phyloP scores from a whole-genome alignment of 139 green algal genomes.

The Coccomyxa sp. region DNA sequence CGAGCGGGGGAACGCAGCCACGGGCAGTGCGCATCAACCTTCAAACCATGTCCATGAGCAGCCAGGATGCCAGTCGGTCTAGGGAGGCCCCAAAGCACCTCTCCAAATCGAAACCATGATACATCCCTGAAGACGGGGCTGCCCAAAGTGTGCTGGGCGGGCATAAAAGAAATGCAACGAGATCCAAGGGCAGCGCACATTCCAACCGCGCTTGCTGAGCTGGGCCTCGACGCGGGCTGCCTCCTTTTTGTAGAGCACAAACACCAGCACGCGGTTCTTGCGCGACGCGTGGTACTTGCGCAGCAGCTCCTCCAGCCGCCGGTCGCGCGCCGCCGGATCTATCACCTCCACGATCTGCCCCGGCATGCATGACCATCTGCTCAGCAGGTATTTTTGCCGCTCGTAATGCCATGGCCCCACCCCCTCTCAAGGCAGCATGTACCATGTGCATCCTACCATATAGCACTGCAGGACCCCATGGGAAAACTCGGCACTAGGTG shows the following conservation, averaged over 20 bases:
- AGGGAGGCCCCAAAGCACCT: too few relatives aligned
- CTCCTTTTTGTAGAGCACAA: conserved; percentile 98
- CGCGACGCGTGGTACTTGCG: conserved; percentile 70
- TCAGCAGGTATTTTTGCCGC: background rate
- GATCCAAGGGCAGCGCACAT: conserved; percentile 34
- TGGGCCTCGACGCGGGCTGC: conserved; percentile 74
- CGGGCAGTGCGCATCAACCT: background rate
- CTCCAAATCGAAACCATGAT: too few relatives aligned
- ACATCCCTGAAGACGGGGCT: background rate
- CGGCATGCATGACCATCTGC: background rate
- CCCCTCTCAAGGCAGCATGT: too few relatives aligned
- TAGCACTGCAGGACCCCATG: too few relatives aligned
- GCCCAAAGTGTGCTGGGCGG: background rate
- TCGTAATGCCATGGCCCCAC: too few relatives aligned
- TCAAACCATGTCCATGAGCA: background rate
- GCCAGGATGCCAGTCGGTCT: background rate
- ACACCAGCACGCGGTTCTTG: conserved; percentile 88
- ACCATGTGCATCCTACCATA: too few relatives aligned
- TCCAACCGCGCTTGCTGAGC: conserved; percentile 68
- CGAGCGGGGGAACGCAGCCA: too few relatives aligned
- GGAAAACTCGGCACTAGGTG: too few relatives aligned
- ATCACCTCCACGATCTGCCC: conserved; percentile 84
- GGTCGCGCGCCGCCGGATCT: conserved; percentile 64
- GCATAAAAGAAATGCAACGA: background rate
- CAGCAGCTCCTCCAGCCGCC: conserved; percentile 71